Evolutionary conservation across 352 stramenopile genomes (phyloP).

Genomic region (Albugo laibachii): DNA sequence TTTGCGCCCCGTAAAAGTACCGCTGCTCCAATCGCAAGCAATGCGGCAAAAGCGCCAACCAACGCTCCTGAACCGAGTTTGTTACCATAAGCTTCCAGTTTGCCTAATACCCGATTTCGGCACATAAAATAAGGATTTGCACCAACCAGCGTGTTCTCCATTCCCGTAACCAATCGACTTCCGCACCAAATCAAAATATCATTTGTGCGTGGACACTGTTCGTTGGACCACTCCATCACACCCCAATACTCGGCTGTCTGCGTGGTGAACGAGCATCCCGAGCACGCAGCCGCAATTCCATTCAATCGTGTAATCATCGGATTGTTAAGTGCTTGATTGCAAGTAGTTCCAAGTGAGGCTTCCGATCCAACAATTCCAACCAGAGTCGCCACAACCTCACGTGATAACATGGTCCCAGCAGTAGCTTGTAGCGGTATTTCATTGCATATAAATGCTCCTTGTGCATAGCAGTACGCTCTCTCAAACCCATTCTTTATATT

Average conservation of each 20-base stretch:
- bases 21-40: conserved; percentile 38
- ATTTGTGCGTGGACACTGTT: conserved; percentile 29
- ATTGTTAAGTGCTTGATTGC: conserved; percentile 27
- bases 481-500: conserved; percentile 55
- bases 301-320: too few species aligned
- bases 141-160: not conserved
- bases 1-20: not conserved
- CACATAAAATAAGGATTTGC: too few species aligned
- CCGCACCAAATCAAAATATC: conserved; percentile 37
- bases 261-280: not conserved
- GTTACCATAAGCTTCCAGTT: conserved; percentile 19
- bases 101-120: too few species aligned
- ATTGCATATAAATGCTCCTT: conserved; percentile 72
- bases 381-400: not conserved
- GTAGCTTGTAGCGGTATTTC: conserved; percentile 32
- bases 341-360: conserved; percentile 26
- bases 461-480: conserved; percentile 66
- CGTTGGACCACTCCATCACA: conserved; percentile 43
- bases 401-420: conserved; percentile 18
- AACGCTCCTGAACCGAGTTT: conserved; percentile 55
- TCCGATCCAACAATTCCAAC: conserved; percentile 14
- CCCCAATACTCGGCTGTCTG: conserved; percentile 28
- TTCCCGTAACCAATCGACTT: conserved; percentile 21
- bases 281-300: too few species aligned
- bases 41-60: conserved; percentile 40